Evolutionary conservation across 2,329 filamentous ascomycete species (phyloP), one percentile per base, ranked within the genome.

Genomic region (Huntiella abstrusa): DNA sequence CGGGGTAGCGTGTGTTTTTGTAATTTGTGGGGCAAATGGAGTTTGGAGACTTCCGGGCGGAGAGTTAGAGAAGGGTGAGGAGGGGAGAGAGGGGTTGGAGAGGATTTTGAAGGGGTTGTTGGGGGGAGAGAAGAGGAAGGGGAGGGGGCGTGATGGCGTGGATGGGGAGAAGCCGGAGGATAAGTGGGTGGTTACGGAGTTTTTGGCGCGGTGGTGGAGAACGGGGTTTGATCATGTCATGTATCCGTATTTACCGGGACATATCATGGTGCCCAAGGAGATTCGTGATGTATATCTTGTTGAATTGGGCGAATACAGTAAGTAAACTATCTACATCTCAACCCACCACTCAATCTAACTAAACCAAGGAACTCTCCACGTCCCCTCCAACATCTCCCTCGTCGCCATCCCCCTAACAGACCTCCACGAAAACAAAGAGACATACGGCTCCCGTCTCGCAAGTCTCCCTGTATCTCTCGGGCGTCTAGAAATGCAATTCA

Each of bases 201-300:
- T 87, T 42, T 71, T 98, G 48, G 88, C 91, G 46, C 87, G 95
- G 65, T 98, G 91, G 91, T 98, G 88, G 86, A 73, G 91, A 49
- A 91, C 91, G 46, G 98, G 96, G 68, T 95, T 96, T 60, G 91
- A 98, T 69, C 96, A 91, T 2, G 96, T 96, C 70, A 95, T 98
- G 86, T 98, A 98, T 61, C 91, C 91, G 1, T 98, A 95, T 63
- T 80, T 96, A 48, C 91, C 91, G 5, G 85, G 87, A 13, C 91
- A 98, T 64, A 85, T 95, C 52, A 95, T 88, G 13, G 72, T 91
- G 45, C 91, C 91, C 5, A 98, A 98, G 68, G 91, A 98, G 67
- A 94, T 88, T 68, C 98, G 98, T 70, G 98, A 98, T 71, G 71
- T 96, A 37, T 98, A 96, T 64, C 86, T 96, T 52, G 94, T 98